A percentile compares a stretch with the other conserved stretches of the same genome.
phyloP scores from a whole-genome alignment of 768 basidiomycete genomes.

The Agaricus sinodeliciosus region DNA sequence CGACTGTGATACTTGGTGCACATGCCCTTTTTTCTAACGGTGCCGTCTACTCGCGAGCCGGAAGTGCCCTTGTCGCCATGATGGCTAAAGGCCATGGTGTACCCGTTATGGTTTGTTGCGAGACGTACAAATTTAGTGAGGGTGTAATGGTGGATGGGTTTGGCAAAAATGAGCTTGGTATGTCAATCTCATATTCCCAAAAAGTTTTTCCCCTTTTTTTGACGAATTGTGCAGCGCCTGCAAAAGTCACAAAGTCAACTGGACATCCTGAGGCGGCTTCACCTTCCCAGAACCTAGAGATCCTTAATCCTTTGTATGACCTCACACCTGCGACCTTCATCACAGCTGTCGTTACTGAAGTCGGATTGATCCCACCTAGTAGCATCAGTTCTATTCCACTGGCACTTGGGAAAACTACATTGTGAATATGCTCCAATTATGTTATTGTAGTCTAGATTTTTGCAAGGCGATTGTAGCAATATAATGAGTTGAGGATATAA shows the following conservation, averaged over 20 bases:
- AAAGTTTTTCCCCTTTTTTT: neutral
- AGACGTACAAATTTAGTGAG: constrained; percentile 98
- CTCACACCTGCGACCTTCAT: constrained; percentile 88
- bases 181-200: constrained; percentile 14
- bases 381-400: constrained; percentile 82
- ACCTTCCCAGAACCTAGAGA: constrained; percentile 54
- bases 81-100: constrained; percentile 85
- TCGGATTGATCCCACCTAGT: constrained; percentile 89
- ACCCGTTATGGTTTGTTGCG: constrained; percentile 94
- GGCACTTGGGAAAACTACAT: constrained; percentile 48
- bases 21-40: constrained; percentile 95
- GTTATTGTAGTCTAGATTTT: neutral
- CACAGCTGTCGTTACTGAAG: constrained; percentile 95
- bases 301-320: constrained; percentile 88
- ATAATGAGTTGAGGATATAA: neutral
- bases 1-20: constrained; percentile 85
- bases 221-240: constrained; percentile 25
- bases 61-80: constrained; percentile 96
- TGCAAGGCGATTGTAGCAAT: too few species aligned
- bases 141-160: constrained; percentile 90
- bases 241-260: constrained; percentile 23
- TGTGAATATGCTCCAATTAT: constrained; percentile 22
- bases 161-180: constrained; percentile 93
- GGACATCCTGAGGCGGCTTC: constrained; percentile 18
- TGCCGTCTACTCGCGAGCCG: constrained; percentile 87